Evolutionary conservation across 2,329 filamentous ascomycete genomes (phyloP).

Genomic region (Grosmannia serpens): DNA sequence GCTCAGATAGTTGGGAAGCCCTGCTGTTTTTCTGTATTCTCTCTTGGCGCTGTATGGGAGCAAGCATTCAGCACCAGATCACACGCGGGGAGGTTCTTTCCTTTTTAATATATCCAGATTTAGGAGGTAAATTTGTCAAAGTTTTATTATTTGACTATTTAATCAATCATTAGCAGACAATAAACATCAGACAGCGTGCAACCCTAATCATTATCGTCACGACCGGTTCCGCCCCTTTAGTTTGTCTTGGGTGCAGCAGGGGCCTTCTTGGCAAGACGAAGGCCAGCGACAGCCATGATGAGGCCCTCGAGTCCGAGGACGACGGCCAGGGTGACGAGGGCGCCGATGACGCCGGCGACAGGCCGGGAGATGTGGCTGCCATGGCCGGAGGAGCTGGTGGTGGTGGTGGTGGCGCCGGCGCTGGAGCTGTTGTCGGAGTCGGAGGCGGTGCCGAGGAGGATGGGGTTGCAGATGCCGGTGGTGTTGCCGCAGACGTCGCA

Average conservation of each 20-base stretch:
- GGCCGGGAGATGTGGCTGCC: constrained; percentile 47
- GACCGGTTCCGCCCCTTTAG: background rate
- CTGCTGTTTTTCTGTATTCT: background rate
- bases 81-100: background rate
- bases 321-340: constrained; percentile 47
- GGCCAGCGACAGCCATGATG: constrained; percentile 29
- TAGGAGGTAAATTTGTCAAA: background rate
- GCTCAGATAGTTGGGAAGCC: background rate
- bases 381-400: constrained; percentile 10
- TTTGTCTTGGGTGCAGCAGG: constrained; percentile 8
- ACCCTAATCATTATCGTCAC: too few species aligned
- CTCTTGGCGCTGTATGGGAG: background rate
- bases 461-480: constrained; percentile 50
- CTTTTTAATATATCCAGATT: background rate
- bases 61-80: background rate
- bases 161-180: background rate
- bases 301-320: constrained; percentile 33
- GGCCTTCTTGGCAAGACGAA: constrained; percentile 35
- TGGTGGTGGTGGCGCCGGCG: constrained; percentile 11
- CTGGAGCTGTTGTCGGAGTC: constrained; percentile 13
- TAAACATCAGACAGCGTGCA: background rate
- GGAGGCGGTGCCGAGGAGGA: constrained; percentile 15
- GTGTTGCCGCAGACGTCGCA: constrained; percentile 65
- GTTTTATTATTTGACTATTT: background rate
- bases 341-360: constrained; percentile 75